Evolutionary conservation across 2,329 filamentous ascomycete species (phyloP).

Genomic region (Knoxdaviesia capensis): DNA sequence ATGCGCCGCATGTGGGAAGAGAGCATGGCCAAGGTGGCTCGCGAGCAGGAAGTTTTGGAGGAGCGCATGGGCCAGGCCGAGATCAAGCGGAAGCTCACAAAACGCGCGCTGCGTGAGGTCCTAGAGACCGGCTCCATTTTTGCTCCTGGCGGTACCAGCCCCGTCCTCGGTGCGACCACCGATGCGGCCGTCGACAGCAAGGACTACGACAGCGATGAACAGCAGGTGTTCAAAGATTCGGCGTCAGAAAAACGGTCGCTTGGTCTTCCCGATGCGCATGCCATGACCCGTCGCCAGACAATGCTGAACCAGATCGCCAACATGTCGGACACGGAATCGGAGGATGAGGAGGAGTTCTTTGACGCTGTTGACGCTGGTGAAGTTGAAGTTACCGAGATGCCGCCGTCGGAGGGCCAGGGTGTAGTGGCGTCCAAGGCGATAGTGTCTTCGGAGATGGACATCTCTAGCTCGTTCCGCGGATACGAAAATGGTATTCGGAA

Average conservation of each 20-base stretch:
- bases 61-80: conserved; percentile 76
- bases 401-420: conserved; percentile 26
- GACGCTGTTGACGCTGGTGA: conserved; percentile 89
- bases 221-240: too few relatives aligned
- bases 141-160: conserved; percentile 9
- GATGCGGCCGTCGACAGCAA: too few relatives aligned
- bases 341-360: conserved; percentile 84
- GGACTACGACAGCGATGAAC: too few relatives aligned
- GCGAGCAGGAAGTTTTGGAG: conserved; percentile 82
- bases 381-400: conserved; percentile 58
- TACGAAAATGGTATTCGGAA: conserved; percentile 78
- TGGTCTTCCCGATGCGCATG: too few relatives aligned
- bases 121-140: conserved; percentile 34
- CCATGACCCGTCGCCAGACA: conserved; percentile 35
- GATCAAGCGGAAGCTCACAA: conserved; percentile 73
- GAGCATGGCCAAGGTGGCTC: conserved; percentile 92
- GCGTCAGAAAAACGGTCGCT: too few relatives aligned
- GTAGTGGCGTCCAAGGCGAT: conserved; percentile 11
- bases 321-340: conserved; percentile 62
- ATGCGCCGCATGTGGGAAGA: conserved; percentile 96
- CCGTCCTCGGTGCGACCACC: neutral
- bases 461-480: conserved; percentile 62
- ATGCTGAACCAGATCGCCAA: conserved; percentile 51
- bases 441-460: conserved; percentile 32
- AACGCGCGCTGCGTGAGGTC: conserved; percentile 71